Percentiles rank a stretch among this genome's conserved stretches.
Conservation (phyloP, 305 asterid genomes). For the Euphrasia arctica region DNA sequence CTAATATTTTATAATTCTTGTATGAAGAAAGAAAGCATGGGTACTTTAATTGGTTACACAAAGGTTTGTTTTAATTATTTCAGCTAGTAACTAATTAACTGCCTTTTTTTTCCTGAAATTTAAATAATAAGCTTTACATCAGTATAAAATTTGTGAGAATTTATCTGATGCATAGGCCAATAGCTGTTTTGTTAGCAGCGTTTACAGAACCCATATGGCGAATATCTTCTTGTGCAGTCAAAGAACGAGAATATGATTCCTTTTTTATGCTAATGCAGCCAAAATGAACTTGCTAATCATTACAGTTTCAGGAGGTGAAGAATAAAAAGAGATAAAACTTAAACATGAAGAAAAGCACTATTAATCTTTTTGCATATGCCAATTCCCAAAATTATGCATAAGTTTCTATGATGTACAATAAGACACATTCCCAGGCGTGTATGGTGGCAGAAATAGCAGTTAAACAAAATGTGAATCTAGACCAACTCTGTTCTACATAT, state of each 20-base stretch:
- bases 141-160: not conserved
- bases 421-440: not conserved
- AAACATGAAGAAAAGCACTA: slow-evolving; percentile 4
- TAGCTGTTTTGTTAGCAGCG: not conserved
- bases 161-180: slow-evolving; percentile 4
- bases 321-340: slow-evolving; percentile 4
- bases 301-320: not conserved
- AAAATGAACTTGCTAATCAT: slow-evolving; percentile 11
- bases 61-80: slow-evolving; percentile 4
- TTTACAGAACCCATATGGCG: slow-evolving; percentile 8
- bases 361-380: slow-evolving; percentile 4
- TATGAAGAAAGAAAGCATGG: slow-evolving; percentile 11
- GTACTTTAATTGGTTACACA: not conserved
- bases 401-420: too few relatives aligned
- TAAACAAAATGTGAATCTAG: not conserved
- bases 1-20: slow-evolving; percentile 1
- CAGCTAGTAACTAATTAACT: slow-evolving; percentile 16
- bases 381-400: not conserved
- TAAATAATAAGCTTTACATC: slow-evolving; percentile 1
- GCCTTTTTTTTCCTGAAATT: slow-evolving; percentile 7
- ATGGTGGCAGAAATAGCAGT: not conserved
- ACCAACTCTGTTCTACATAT: not conserved
- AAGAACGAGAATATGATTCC: slow-evolving; percentile 8
- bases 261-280: not conserved
- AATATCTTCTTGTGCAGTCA: not conserved